phyloP scores from a whole-genome alignment of 495 filamentous ascomycete species.

The Talaromyces liani region DNA sequence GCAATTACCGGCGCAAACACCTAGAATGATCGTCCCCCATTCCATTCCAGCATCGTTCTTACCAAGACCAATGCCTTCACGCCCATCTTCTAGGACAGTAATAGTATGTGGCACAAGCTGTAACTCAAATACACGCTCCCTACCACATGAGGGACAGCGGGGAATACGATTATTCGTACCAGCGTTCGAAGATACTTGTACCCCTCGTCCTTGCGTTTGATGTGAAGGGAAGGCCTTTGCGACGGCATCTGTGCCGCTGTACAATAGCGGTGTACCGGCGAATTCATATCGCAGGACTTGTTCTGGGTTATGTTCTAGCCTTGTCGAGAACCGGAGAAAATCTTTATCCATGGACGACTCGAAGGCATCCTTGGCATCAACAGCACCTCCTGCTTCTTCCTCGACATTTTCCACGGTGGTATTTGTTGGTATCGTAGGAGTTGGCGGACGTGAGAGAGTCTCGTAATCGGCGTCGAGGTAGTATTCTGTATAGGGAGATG shows the following conservation, averaged over 20 bases:
- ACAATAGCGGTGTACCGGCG: slow-evolving; percentile 70
- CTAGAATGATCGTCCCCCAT: slow-evolving; percentile 94
- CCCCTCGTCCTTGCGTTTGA: slow-evolving; percentile 13
- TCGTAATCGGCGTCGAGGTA: slow-evolving; percentile 94
- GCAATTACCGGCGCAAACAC: slow-evolving; percentile 71
- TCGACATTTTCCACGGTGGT: slow-evolving; percentile 51
- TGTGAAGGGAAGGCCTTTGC: slow-evolving; percentile 52
- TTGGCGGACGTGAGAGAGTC: slow-evolving; percentile 51
- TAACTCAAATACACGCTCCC: slow-evolving; percentile 74
- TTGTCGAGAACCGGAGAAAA: slow-evolving; percentile 85
- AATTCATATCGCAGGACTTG: slow-evolving; percentile 94
- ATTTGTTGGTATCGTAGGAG: slow-evolving; percentile 34
- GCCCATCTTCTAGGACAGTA: slow-evolving; percentile 74
- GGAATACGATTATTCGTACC: slow-evolving; percentile 46
- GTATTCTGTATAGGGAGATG: slow-evolving; percentile 62
- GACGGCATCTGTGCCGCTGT: slow-evolving; percentile 65
- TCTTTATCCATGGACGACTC: slow-evolving; percentile 78
- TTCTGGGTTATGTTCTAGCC: slow-evolving; percentile 84
- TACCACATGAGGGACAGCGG: slow-evolving; percentile 68
- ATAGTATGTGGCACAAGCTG: slow-evolving; percentile 91
- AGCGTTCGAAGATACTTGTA: slow-evolving; percentile 24
- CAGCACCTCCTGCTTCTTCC: slow-evolving; percentile 38
- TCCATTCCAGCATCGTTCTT: slow-evolving; percentile 80
- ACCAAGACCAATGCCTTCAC: slow-evolving; percentile 50
- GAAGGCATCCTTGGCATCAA: slow-evolving; percentile 76